phyloP scores from a whole-genome alignment of 1,284 basidiomycete species.

The Ganoderma multipileum region DNA sequence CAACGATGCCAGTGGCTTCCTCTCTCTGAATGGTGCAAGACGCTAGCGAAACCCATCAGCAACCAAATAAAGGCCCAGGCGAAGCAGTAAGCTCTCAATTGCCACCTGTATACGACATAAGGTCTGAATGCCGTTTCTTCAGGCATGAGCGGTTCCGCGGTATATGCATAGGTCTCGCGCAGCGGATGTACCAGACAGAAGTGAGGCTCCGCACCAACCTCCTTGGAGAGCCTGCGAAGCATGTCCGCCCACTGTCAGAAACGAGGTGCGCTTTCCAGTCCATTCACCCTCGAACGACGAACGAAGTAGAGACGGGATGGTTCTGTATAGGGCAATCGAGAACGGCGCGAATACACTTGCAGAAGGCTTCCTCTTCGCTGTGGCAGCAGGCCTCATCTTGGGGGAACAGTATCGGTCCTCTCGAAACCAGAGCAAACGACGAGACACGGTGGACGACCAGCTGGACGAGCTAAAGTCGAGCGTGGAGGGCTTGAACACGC shows the following conservation, averaged over 20 bases:
- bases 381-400: slow-evolving; percentile 79
- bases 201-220: slow-evolving; percentile 80
- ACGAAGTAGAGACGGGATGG: not conserved
- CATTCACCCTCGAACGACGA: not conserved
- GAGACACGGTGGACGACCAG: slow-evolving; percentile 79
- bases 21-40: slow-evolving; percentile 53
- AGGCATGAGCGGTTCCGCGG: slow-evolving; percentile 83
- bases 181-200: slow-evolving; percentile 83
- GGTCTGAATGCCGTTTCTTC: not conserved
- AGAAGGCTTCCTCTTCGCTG: slow-evolving; percentile 86
- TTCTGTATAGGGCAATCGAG: slow-evolving; percentile 76
- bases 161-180: slow-evolving; percentile 81
- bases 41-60: slow-evolving; percentile 86
- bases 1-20: slow-evolving; percentile 1
- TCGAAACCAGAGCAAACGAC: slow-evolving; percentile 73
- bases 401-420: slow-evolving; percentile 84
- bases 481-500: slow-evolving; percentile 54
- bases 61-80: slow-evolving; percentile 79
- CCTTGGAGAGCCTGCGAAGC: slow-evolving; percentile 79
- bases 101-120: too few relatives aligned
- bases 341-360: slow-evolving; percentile 88
- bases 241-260: slow-evolving; percentile 86
- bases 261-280: slow-evolving; percentile 60
- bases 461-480: slow-evolving; percentile 62
- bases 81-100: slow-evolving; percentile 62